phyloP scores from a whole-genome alignment of 73 alveolate genomes.

The Stentor roeselii region DNA sequence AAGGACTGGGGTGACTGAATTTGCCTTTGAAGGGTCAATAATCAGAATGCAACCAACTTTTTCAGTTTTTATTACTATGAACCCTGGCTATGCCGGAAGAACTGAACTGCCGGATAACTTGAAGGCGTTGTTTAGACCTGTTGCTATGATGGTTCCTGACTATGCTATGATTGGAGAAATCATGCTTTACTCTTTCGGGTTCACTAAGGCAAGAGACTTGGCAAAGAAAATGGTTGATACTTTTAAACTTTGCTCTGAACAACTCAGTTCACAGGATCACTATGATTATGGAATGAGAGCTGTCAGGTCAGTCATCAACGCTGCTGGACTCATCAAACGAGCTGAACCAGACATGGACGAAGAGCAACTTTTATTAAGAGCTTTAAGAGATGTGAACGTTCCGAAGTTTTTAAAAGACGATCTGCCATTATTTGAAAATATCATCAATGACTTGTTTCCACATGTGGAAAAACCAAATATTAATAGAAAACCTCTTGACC shows the following conservation, averaged over 20 bases:
- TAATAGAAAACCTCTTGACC: slow-evolving; percentile 91
- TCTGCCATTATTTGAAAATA: slow-evolving; percentile 96
- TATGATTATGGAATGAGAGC: slow-evolving; percentile 99
- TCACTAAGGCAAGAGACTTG: slow-evolving; percentile 91
- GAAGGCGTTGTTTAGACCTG: slow-evolving; percentile 92
- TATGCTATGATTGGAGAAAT: slow-evolving; percentile 99
- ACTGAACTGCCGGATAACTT: slow-evolving; percentile 97
- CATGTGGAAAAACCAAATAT: slow-evolving; percentile 93
- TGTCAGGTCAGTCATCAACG: slow-evolving; percentile 98
- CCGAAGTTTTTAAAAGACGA: slow-evolving; percentile 99
- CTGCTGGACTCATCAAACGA: slow-evolving; percentile 94
- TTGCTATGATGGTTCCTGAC: slow-evolving; percentile 99
- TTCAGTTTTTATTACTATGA: slow-evolving; percentile 99
- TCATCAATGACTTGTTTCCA: slow-evolving; percentile 98
- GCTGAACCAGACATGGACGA: slow-evolving; percentile 93
- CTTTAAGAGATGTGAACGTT: slow-evolving; percentile 96
- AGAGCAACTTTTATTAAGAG: slow-evolving; percentile 90
- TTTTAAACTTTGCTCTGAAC: slow-evolving; percentile 98
- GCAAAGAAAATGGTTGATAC: slow-evolving; percentile 99
- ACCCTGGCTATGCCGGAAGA: slow-evolving; percentile 99
- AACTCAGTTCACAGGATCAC: slow-evolving; percentile 95
- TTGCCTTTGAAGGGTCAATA: slow-evolving; percentile 89
- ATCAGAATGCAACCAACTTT: slow-evolving; percentile 96
- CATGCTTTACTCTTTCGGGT: slow-evolving; percentile 99
- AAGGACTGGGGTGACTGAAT: slow-evolving; percentile 72